These are phyloP conservation scores for Volvox carteri DNA, from an alignment of 163 green algal genomes.

Conservation along the genomic window DNA sequence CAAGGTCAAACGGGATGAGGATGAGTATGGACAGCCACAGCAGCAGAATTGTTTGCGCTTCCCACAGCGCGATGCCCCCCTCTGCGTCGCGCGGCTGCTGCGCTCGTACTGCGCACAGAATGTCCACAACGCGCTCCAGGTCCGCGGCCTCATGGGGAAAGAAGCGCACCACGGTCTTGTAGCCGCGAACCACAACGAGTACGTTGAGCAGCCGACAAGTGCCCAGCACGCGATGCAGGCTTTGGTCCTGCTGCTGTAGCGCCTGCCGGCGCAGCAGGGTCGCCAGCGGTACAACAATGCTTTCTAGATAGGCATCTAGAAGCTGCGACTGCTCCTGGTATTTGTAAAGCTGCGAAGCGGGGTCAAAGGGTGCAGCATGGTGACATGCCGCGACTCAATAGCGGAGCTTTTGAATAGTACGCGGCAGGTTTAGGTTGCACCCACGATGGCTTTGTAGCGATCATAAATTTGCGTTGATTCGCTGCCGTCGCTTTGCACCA, in stretches of 20 bases:
- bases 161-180: conserved; percentile 93
- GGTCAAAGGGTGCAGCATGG: neutral
- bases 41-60: conserved; percentile 88
- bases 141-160: conserved; percentile 91
- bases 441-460: conserved; percentile 79
- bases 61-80: conserved; percentile 73
- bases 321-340: conserved; percentile 98
- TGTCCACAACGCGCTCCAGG: conserved; percentile 85
- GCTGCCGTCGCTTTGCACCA: conserved; percentile 65
- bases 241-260: conserved; percentile 50
- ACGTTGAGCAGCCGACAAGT: conserved; percentile 78
- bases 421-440: neutral
- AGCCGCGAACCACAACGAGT: conserved; percentile 84
- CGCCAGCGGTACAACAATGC: conserved; percentile 84
- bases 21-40: conserved; percentile 96
- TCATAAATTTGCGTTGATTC: conserved; percentile 59
- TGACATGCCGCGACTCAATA: neutral
- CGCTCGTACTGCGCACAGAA: conserved; percentile 58
- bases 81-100: conserved; percentile 47
- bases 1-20: conserved; percentile 96
- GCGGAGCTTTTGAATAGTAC: neutral
- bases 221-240: conserved; percentile 55
- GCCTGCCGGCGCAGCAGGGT: conserved; percentile 72
- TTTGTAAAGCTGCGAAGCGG: conserved; percentile 64
- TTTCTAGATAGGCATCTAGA: conserved; percentile 92